A percentile compares a stretch with the other conserved stretches of the same genome.
phyloP scores from a whole-genome alignment of 2,329 filamentous ascomycete genomes.

The Talaromyces piceae region DNA sequence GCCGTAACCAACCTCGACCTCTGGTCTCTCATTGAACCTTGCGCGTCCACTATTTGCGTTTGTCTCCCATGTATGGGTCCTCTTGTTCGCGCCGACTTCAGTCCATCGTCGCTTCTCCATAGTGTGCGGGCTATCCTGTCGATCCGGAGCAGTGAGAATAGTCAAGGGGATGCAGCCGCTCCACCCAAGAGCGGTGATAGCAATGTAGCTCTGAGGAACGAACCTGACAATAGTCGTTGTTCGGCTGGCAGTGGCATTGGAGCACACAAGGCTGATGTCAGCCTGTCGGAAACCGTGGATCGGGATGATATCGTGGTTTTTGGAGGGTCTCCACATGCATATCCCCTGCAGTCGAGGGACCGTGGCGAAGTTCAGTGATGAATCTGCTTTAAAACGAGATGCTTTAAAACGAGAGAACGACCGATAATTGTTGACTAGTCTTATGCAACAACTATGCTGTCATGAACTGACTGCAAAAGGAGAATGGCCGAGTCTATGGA shows the following conservation, averaged over 20 bases:
- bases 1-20: constrained; percentile 4
- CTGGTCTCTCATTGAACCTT: constrained; percentile 7
- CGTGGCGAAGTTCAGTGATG: background rate
- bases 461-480: too few relatives aligned
- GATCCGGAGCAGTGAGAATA: background rate
- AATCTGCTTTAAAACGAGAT: background rate
- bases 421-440: too few relatives aligned
- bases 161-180: background rate
- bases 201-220: background rate
- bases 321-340: background rate
- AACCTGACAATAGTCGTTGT: background rate
- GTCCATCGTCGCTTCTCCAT: background rate
- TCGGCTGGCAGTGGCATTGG: background rate
- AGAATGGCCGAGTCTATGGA: too few relatives aligned
- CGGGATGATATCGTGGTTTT: background rate
- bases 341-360: background rate
- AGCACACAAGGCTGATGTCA: background rate
- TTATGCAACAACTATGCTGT: too few relatives aligned
- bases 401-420: background rate
- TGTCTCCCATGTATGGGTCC: constrained; percentile 5
- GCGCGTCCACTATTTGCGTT: constrained; percentile 1
- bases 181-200: background rate
- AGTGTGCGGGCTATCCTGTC: constrained; percentile 3
- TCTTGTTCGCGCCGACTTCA: background rate
- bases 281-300: background rate